Conservation (phyloP, 371 early-diverging fungal species). For the Syncephalastrum racemosum region DNA sequence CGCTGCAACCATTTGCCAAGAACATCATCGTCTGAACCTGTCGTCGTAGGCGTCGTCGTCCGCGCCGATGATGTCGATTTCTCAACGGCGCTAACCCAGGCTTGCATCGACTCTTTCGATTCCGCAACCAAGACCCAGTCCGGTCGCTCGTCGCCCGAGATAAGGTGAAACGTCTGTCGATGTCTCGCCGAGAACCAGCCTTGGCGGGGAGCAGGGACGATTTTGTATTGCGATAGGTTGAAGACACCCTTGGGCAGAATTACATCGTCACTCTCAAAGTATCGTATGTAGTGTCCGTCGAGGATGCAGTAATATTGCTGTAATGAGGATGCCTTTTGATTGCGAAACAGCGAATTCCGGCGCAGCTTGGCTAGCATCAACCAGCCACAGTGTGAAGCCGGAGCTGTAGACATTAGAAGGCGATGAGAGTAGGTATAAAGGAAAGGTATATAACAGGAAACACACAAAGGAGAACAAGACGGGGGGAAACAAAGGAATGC, state of each 20-base stretch:
- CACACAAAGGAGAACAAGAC: too few relatives aligned
- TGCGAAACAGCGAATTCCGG: too few relatives aligned
- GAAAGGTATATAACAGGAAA: too few relatives aligned
- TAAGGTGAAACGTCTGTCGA: constrained; percentile 14
- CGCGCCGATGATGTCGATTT: constrained; percentile 1
- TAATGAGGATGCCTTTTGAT: constrained; percentile 1
- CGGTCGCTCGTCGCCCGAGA: constrained; percentile 14
- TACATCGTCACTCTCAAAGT: constrained; percentile 14
- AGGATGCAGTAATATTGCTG: constrained; percentile 16
- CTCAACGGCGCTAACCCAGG: constrained; percentile 15
- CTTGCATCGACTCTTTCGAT: constrained; percentile 11
- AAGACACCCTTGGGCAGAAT: constrained; percentile 7
- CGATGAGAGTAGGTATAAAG: too few relatives aligned
- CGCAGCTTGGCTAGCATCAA: too few relatives aligned
- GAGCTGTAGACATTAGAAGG: too few relatives aligned
- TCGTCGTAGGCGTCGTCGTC: constrained; percentile 5
- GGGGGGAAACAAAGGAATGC: too few relatives aligned
- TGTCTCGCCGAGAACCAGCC: constrained; percentile 9
- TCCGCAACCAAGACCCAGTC: constrained; percentile 16
- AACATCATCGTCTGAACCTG: constrained; percentile 4
- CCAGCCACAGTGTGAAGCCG: too few relatives aligned
- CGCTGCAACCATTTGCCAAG: constrained; percentile 27
- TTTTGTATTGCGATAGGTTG: constrained; percentile 14
- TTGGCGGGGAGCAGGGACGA: constrained; percentile 7
- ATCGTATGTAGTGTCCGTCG: constrained; percentile 18